These are phyloP conservation scores for Porphyrellus cyaneotinctus DNA, from an alignment of 768 basidiomycete genomes.

Conservation along the genomic window DNA sequence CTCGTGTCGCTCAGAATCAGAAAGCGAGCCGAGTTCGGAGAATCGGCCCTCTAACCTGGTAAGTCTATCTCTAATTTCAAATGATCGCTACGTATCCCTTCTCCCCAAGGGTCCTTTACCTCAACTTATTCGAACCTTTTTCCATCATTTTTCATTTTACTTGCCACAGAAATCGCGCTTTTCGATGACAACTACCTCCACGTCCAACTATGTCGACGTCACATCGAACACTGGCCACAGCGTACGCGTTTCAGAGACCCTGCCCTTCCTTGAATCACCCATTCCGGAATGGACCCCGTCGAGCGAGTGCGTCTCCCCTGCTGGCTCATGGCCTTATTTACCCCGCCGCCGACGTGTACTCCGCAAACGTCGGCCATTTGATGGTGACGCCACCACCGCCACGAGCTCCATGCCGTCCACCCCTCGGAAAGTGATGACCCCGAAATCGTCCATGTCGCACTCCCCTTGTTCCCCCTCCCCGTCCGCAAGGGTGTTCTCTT, in stretches of 20 bases:
- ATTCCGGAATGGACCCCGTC: constrained; percentile 4
- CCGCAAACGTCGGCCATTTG: constrained; percentile 28
- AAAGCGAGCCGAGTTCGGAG: constrained; percentile 4
- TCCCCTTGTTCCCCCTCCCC: constrained; percentile 4
- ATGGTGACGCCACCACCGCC: background rate
- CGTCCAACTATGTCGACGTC: constrained; percentile 29
- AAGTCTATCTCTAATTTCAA: background rate
- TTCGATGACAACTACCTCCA: constrained; percentile 33
- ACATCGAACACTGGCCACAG: background rate
- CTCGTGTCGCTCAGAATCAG: constrained; percentile 13
- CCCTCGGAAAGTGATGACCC: constrained; percentile 4
- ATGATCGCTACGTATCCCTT: background rate
- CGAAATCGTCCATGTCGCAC: background rate
- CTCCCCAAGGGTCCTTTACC: background rate
- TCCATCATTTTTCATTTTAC: background rate
- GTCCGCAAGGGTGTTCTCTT: background rate
- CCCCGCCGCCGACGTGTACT: constrained; percentile 26
- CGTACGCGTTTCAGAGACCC: background rate
- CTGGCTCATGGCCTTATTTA: constrained; percentile 20
- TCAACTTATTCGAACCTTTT: background rate
- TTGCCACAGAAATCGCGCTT: constrained; percentile 32
- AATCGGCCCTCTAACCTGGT: constrained; percentile 12
- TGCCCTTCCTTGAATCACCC: constrained; percentile 1
- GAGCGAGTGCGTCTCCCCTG: constrained; percentile 8
- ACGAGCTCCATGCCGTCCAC: constrained; percentile 11